Conservation (phyloP, 208 protist species). For the Crithidia brevicula region DNA sequence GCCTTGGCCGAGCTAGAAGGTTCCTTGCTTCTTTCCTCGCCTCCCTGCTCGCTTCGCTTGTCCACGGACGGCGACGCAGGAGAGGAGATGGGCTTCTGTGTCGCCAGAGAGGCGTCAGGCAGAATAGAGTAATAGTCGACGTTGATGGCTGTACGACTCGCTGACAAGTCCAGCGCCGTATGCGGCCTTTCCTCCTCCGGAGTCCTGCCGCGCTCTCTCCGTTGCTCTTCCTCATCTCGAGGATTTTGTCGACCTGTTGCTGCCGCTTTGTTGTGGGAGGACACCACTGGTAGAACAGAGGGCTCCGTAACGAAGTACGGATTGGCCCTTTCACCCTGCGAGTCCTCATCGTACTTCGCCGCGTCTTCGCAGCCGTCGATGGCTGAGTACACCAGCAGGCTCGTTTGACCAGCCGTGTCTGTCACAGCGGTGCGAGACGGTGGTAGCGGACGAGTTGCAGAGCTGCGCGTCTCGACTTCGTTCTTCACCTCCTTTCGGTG, state of each 20-base stretch:
- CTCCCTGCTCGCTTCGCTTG: not conserved
- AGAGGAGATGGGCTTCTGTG: constrained; percentile 9
- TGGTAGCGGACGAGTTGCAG: no score
- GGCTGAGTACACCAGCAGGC: constrained; percentile 1
- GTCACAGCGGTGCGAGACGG: no score
- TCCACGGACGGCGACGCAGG: not conserved
- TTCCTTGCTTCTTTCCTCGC: not conserved
- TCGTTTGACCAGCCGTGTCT: not conserved
- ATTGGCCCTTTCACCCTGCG: not conserved
- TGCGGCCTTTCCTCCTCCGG: not conserved
- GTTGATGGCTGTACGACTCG: constrained; percentile 1
- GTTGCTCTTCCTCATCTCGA: no score
- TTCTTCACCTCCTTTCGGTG: not conserved
- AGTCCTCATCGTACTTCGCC: not conserved
- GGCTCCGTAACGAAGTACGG: not conserved
- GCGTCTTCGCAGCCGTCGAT: not conserved
- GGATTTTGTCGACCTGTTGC: no score
- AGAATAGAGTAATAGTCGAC: constrained; percentile 12
- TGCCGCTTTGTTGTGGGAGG: not conserved
- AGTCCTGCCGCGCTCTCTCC: no score
- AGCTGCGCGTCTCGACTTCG: not conserved
- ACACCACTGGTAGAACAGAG: not conserved
- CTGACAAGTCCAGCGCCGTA: constrained; percentile 2
- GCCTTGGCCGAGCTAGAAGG: not conserved
- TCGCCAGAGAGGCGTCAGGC: constrained; percentile 17